Evolutionary conservation across 305 asterid species (phyloP).

Genomic region (Ajuga reptans): DNA sequence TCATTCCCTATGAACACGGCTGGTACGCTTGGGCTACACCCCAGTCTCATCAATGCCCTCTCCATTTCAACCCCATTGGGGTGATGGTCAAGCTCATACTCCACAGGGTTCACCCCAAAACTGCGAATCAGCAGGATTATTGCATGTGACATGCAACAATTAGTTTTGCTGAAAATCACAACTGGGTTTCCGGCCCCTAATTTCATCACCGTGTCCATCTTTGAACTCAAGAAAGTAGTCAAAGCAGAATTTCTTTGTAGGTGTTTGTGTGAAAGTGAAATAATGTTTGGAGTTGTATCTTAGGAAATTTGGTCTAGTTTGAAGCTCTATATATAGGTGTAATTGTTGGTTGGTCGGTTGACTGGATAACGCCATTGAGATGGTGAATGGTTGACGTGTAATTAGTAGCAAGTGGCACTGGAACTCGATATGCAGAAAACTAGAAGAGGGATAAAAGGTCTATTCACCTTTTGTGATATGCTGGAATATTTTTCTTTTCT

Average conservation of each 20-base stretch:
- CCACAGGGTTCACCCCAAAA: slow-evolving; percentile 50
- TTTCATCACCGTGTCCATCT: slow-evolving; percentile 39
- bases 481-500: slow-evolving; percentile 7
- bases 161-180: slow-evolving; percentile 60
- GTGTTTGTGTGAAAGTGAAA: neutral
- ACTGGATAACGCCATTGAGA: too few relatives aligned
- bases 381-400: neutral
- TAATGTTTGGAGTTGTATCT: neutral
- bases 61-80: slow-evolving; percentile 46
- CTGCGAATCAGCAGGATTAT: slow-evolving; percentile 35
- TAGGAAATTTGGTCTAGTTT: neutral
- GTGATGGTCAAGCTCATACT: slow-evolving; percentile 48
- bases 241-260: neutral
- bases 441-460: neutral
- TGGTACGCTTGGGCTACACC: slow-evolving; percentile 49
- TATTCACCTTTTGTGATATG: slow-evolving; percentile 2
- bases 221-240: neutral
- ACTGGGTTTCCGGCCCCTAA: slow-evolving; percentile 34
- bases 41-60: slow-evolving; percentile 35
- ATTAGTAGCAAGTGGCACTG: neutral
- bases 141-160: slow-evolving; percentile 50
- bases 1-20: slow-evolving; percentile 54
- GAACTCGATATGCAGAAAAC: slow-evolving; percentile 11
- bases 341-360: too few relatives aligned
- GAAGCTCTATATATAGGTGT: neutral